Evolutionary conservation across 169 alveolate species (phyloP).

Genomic region (Perkinsus marinus): DNA sequence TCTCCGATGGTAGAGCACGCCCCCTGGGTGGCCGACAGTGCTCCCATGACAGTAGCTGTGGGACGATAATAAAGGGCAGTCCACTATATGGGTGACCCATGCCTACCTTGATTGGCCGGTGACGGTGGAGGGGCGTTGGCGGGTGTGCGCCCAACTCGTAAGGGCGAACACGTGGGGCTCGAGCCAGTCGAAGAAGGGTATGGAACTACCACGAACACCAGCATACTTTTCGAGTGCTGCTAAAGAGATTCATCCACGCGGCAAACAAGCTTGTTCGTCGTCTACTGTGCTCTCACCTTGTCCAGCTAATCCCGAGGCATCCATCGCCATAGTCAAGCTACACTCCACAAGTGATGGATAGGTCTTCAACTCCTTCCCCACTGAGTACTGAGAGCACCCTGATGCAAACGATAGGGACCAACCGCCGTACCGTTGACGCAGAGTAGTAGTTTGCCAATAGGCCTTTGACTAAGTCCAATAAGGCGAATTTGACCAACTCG

Average conservation of each 20-base stretch:
- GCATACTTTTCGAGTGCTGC: too few relatives aligned
- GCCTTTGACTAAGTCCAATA: not conserved
- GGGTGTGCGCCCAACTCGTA: not conserved
- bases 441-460: not conserved
- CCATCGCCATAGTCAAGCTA: not conserved
- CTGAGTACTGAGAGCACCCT: not conserved
- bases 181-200: not conserved
- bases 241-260: too few relatives aligned
- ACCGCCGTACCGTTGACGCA: not conserved
- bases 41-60: not conserved
- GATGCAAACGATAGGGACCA: not conserved
- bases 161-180: not conserved
- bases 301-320: not conserved
- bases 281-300: not conserved
- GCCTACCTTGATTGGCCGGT: not conserved
- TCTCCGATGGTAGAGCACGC: not conserved
- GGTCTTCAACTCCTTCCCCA: not conserved
- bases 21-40: not conserved
- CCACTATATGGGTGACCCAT: not conserved
- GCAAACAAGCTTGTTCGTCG: not conserved
- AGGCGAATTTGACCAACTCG: not conserved
- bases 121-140: not conserved
- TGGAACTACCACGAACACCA: not conserved
- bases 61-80: not conserved
- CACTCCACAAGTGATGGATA: not conserved